These are phyloP conservation scores for Syzygium jambos DNA, from an alignment of 345 rosid species.

Conservation along the genomic window DNA sequence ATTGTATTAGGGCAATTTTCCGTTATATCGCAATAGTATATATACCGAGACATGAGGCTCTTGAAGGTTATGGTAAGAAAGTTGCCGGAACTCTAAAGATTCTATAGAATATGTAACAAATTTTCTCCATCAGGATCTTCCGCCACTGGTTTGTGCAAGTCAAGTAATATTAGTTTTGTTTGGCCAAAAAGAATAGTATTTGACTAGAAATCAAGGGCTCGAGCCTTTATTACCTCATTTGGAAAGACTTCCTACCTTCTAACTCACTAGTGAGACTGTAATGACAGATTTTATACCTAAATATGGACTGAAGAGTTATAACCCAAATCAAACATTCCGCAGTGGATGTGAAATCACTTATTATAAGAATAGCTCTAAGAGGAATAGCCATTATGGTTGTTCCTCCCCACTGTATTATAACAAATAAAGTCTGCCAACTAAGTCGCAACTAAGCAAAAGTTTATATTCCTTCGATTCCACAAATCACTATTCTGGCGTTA, in stretches of 20 bases:
- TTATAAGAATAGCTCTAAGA: too few species aligned
- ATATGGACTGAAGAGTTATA: too few species aligned
- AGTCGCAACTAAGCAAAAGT: neutral
- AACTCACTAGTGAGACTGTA: rapidly evolving
- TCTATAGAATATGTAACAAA: neutral
- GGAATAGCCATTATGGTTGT: neutral
- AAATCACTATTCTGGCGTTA: neutral
- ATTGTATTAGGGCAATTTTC: neutral
- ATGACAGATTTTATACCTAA: neutral
- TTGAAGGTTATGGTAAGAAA: neutral
- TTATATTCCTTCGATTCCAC: neutral
- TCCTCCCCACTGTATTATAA: too few species aligned
- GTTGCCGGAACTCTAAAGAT: neutral
- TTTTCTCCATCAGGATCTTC: neutral
- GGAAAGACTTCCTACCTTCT: neutral
- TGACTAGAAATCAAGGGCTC: neutral
- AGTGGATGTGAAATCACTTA: neutral
- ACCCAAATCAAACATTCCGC: neutral
- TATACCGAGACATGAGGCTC: neutral
- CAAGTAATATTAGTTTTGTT: neutral
- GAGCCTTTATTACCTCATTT: neutral
- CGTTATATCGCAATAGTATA: too few species aligned
- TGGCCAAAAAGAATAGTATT: neutral
- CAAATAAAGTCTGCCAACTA: neutral
- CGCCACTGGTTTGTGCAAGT: neutral